phyloP scores from a whole-genome alignment of 768 basidiomycete genomes.

The Suillus paluster region DNA sequence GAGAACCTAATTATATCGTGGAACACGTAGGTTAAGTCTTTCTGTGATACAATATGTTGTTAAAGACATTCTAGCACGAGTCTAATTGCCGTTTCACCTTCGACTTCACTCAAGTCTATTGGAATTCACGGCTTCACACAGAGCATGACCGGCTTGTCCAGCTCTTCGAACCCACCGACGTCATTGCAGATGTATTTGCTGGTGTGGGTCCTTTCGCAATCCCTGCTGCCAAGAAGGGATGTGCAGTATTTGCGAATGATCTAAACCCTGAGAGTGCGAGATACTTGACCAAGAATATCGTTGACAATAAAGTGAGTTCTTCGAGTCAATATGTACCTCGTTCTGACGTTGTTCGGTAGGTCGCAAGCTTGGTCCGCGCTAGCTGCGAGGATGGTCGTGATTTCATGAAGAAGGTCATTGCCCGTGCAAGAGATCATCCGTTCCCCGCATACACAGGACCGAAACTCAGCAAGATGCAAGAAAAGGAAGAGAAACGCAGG shows the following conservation, averaged over 20 bases:
- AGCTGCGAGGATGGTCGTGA: slow-evolving; percentile 85
- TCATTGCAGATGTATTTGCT: slow-evolving; percentile 93
- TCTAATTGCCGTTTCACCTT: slow-evolving; percentile 87
- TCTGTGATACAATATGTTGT: slow-evolving; percentile 7
- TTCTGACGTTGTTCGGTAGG: slow-evolving; percentile 42
- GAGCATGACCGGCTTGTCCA: slow-evolving; percentile 89
- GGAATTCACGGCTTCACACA: slow-evolving; percentile 93
- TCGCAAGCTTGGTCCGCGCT: slow-evolving; percentile 67
- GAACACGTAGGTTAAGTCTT: slow-evolving; percentile 62
- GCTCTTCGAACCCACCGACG: slow-evolving; percentile 71
- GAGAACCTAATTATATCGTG: slow-evolving; percentile 84
- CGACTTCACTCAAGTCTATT: slow-evolving; percentile 95
- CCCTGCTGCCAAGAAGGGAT: slow-evolving; percentile 91
- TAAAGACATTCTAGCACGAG: slow-evolving; percentile 61
- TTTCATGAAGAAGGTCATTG: slow-evolving; percentile 72
- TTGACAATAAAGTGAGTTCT: slow-evolving; percentile 68
- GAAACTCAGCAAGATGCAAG: slow-evolving; percentile 34
- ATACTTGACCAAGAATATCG: slow-evolving; percentile 74
- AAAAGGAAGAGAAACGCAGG: slow-evolving; percentile 50
- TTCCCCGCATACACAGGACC: slow-evolving; percentile 63
- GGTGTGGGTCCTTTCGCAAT: slow-evolving; percentile 97
- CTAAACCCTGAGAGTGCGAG: slow-evolving; percentile 88
- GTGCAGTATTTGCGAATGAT: slow-evolving; percentile 90
- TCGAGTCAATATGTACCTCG: neutral
- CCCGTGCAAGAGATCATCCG: slow-evolving; percentile 61